Evolutionary conservation across 371 early-diverging fungal species (phyloP).

Genomic region (Mucor velutinosus): DNA sequence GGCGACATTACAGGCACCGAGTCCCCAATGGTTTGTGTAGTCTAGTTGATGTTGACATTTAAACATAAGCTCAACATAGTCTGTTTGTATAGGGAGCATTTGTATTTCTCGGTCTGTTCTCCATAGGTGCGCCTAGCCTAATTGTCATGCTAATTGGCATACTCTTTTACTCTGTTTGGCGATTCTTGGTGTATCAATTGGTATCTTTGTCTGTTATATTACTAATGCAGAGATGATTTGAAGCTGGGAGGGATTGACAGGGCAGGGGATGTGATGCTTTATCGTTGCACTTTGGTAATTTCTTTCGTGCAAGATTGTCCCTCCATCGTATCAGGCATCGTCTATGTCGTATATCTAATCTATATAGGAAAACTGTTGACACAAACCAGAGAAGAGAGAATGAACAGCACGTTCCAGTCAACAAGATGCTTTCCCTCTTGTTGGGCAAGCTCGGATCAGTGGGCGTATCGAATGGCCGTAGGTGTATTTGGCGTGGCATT

Average conservation of each 20-base stretch:
- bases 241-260: constrained; percentile 30
- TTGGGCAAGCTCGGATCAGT: constrained; percentile 17
- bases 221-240: background rate
- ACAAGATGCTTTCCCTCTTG: constrained; percentile 29
- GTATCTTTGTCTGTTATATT: background rate
- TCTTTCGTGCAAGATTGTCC: constrained; percentile 30
- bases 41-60: background rate
- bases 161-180: constrained; percentile 2
- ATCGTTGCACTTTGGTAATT: constrained; percentile 17
- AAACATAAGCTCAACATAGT: background rate
- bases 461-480: constrained; percentile 21
- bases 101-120: constrained; percentile 19
- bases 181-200: background rate
- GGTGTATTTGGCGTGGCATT: constrained; percentile 28
- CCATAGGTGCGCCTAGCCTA: constrained; percentile 23
- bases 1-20: constrained; percentile 19
- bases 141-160: constrained; percentile 24
- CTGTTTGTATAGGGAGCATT: constrained; percentile 24
- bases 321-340: constrained; percentile 29
- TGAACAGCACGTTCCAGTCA: background rate
- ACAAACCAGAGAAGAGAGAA: constrained; percentile 10
- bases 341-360: constrained; percentile 24
- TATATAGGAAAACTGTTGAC: constrained; percentile 21
- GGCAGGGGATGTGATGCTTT: constrained; percentile 27
- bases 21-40: constrained; percentile 23